These are phyloP conservation scores for Tardiomyces depauwii DNA, from an alignment of 1,139 yeast genomes.

Conservation along the genomic window DNA sequence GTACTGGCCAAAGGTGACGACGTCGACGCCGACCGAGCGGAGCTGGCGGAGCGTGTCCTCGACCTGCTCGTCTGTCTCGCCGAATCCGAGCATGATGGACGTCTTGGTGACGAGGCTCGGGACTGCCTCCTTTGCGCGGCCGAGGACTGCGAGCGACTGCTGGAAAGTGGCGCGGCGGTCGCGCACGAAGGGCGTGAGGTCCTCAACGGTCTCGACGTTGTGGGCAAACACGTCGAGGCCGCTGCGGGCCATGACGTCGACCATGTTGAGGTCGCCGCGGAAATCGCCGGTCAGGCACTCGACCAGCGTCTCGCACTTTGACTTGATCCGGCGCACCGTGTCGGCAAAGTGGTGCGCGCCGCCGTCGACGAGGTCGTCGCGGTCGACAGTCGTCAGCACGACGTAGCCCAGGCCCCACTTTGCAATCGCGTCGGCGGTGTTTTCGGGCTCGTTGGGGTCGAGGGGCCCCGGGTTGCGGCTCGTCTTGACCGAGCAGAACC, in stretches of 20 bases:
- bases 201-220: conserved; percentile 94
- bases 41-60: conserved; percentile 64
- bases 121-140: conserved; percentile 66
- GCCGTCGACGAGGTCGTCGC: conserved; percentile 91
- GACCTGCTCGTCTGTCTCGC: conserved; percentile 89
- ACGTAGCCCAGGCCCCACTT: conserved; percentile 99
- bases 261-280: conserved; percentile 79
- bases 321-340: conserved; percentile 74
- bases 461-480: conserved; percentile 77
- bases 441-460: conserved; percentile 95
- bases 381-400: conserved; percentile 92
- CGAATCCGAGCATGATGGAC: conserved; percentile 92
- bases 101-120: conserved; percentile 83
- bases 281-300: conserved; percentile 95
- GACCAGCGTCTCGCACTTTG: conserved; percentile 79
- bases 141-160: conserved; percentile 70
- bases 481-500: conserved; percentile 96
- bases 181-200: conserved; percentile 84
- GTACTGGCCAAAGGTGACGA: conserved; percentile 97
- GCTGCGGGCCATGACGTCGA: conserved; percentile 64
- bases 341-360: conserved; percentile 87
- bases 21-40: conserved; percentile 72
- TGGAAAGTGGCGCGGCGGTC: conserved; percentile 94
- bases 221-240: conserved; percentile 97
- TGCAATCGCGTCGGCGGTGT: conserved; percentile 93